Evolutionary conservation across 1,284 basidiomycete species (phyloP).

Genomic region (Apiotrichum gracile): DNA sequence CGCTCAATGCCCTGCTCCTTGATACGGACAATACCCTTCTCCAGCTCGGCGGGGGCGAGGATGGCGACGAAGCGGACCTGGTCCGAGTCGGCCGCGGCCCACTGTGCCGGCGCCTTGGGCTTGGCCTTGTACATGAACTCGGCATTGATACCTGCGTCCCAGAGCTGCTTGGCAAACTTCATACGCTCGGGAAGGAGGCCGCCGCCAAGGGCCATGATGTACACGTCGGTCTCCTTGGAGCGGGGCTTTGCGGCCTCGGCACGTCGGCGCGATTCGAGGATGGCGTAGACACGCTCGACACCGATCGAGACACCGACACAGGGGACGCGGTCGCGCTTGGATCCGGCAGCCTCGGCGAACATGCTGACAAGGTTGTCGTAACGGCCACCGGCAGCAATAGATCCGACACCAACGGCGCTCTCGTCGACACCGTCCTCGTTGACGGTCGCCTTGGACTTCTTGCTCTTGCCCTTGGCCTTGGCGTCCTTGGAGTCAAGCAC

Average conservation of each 20-base stretch:
- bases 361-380: slow-evolving; percentile 97
- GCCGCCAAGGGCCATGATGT: slow-evolving; percentile 87
- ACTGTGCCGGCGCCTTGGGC: slow-evolving; percentile 80
- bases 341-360: slow-evolving; percentile 76
- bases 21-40: slow-evolving; percentile 74
- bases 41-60: slow-evolving; percentile 79
- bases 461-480: slow-evolving; percentile 49
- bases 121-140: slow-evolving; percentile 92
- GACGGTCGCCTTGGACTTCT: slow-evolving; percentile 30
- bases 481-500: slow-evolving; percentile 35
- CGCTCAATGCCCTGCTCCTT: slow-evolving; percentile 83
- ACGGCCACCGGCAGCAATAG: slow-evolving; percentile 92
- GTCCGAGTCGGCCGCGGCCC: slow-evolving; percentile 85
- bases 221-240: slow-evolving; percentile 90
- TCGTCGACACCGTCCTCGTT: slow-evolving; percentile 88
- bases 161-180: slow-evolving; percentile 70
- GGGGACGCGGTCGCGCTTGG: slow-evolving; percentile 57
- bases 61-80: slow-evolving; percentile 88
- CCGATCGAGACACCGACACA: slow-evolving; percentile 94
- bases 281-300: slow-evolving; percentile 90
- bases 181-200: slow-evolving; percentile 76
- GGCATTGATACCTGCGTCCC: slow-evolving; percentile 86
- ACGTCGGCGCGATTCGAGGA: slow-evolving; percentile 80
- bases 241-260: slow-evolving; percentile 58
- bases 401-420: slow-evolving; percentile 87